Evolutionary conservation across 2,329 filamentous ascomycete genomes (phyloP).

Genomic region (Xylariaceae sp.): DNA sequence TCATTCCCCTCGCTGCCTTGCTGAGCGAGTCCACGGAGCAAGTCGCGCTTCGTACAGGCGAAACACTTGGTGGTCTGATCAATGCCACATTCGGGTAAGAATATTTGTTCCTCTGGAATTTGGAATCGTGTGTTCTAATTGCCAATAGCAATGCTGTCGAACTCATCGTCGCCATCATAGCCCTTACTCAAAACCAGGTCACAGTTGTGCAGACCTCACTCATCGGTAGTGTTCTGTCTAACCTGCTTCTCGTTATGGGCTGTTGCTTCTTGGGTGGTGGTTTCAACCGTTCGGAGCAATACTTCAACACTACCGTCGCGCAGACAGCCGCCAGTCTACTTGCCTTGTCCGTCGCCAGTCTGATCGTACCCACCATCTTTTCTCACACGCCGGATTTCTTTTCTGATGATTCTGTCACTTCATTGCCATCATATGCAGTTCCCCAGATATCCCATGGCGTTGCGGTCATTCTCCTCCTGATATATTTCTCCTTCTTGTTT

Average conservation of each 20-base stretch:
- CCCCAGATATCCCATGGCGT: constrained; percentile 65
- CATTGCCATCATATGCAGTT: constrained; percentile 54
- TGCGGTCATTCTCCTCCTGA: constrained; percentile 71
- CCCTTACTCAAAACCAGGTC: constrained; percentile 66
- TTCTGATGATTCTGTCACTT: constrained; percentile 25
- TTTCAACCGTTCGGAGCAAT: constrained; percentile 70
- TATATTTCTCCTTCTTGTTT: constrained; percentile 77
- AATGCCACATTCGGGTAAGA: constrained; percentile 82
- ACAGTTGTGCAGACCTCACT: constrained; percentile 88
- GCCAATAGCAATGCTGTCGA: constrained; percentile 69
- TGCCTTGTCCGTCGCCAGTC: constrained; percentile 68
- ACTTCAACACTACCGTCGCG: constrained; percentile 87
- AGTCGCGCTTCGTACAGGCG: constrained; percentile 72
- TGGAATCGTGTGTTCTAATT: constrained; percentile 7
- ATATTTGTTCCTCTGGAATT: not conserved
- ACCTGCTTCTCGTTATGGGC: constrained; percentile 80
- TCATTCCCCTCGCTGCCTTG: constrained; percentile 82
- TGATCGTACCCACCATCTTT: constrained; percentile 90
- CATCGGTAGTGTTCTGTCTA: constrained; percentile 86
- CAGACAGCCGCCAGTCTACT: constrained; percentile 82
- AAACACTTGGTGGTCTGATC: constrained; percentile 80
- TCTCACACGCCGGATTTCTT: constrained; percentile 43
- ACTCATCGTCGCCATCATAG: constrained; percentile 82
- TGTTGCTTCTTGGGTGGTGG: constrained; percentile 92
- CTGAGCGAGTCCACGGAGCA: constrained; percentile 87